Conservation (phyloP, 129 eudicot genomes). For the Apium graveolens region DNA sequence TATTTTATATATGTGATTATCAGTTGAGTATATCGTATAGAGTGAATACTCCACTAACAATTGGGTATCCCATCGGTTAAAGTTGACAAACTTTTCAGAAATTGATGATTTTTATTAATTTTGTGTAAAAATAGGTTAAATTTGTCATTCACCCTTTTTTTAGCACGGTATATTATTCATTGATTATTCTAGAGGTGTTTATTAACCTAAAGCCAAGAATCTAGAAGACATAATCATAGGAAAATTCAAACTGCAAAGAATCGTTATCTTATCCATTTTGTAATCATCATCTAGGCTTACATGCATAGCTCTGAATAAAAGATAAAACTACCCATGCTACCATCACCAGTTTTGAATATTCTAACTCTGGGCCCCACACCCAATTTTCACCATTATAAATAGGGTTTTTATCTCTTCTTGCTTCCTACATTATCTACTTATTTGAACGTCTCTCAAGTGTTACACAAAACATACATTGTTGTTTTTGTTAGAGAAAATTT, state of each 20-base stretch:
- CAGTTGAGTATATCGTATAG: too few relatives aligned
- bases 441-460: not conserved
- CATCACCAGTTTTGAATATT: not conserved
- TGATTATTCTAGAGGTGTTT: too few relatives aligned
- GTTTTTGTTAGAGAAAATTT: not conserved
- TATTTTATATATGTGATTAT: too few relatives aligned
- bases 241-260: constrained; percentile 11
- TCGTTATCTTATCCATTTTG: constrained; percentile 27
- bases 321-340: constrained; percentile 10
- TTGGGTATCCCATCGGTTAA: too few relatives aligned
- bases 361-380: not conserved
- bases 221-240: constrained; percentile 8
- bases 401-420: not conserved
- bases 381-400: not conserved
- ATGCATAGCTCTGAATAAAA: not conserved
- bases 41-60: too few relatives aligned
- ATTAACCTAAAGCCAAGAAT: too few relatives aligned
- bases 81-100: too few relatives aligned
- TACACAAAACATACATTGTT: not conserved
- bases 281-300: not conserved
- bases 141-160: too few relatives aligned
- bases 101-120: too few relatives aligned
- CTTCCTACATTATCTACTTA: not conserved
- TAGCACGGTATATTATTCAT: too few relatives aligned
- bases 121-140: too few relatives aligned